Base-by-base conservation (phyloP, 1,284 basidiomycete species). In the Microbotryum saponariae region DNA sequence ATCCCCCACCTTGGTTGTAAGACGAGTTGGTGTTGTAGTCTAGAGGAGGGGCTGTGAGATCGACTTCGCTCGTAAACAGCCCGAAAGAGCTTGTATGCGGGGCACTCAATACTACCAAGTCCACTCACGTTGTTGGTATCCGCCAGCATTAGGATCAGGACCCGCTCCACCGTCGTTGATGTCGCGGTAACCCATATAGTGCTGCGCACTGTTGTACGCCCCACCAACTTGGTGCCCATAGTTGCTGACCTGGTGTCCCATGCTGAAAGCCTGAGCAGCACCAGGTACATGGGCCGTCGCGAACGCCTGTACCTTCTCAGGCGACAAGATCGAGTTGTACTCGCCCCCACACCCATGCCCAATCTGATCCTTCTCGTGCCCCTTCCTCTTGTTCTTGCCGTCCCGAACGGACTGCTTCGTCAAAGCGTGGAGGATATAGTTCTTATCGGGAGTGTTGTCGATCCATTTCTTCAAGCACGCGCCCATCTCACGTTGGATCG, bases 401-500 rank as follows among this genome's bases (percentile, higher is more conserved):
- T 62, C 61, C 12, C 69, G 63, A 9, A 74, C 72, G 27, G 66
- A 59, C 25, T 73, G 69, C 64, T 72, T 73, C 20, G 73, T 73
- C 42, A 74, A 56, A 10, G 70, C 70, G 50, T 66, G 58, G 31
- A 74, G 68, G 59, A 72, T 71, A 61, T 69, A 71, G 3, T 59
- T 61, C 63, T 71, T 70, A 66, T 72, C 72, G n/a, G 61, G 59
- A 14, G 33, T 6, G 20, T 45, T 27, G n/a, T 78, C 78, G 56
- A 85, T 75, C 85, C 85, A 86, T 50, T 75, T 75, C 67, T 82
- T 74, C 77, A 86, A 76, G 70, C 23, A 58, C 12, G 45, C 6
- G 20, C 82, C 82, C 89, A 94, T 92, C 71, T 88, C 83, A 46
- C 81, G 79, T 74, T 93, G 91, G 33, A 93, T 81, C 64, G 82